Evolutionary conservation across 202 grass and related monocot genomes (phyloP).

Genomic region (Eragrostis tef): DNA sequence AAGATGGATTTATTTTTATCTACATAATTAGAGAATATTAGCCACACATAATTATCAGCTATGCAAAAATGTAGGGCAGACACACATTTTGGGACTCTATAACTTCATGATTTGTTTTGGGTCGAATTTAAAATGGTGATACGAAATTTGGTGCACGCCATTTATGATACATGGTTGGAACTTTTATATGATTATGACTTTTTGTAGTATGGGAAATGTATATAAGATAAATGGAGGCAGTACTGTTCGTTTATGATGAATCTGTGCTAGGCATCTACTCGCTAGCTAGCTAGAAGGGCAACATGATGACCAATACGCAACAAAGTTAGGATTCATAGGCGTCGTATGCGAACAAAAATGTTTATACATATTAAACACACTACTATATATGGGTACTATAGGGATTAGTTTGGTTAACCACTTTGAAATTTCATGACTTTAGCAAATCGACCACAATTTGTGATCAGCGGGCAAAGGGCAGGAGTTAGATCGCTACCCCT

Average conservation of each 20-base stretch:
- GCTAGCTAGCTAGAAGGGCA: slow-evolving; percentile 4
- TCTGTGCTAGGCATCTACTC: not conserved
- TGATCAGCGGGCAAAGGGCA: not conserved
- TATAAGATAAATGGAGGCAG: not conserved
- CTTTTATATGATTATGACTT: too few relatives aligned
- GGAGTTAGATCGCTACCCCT: not conserved
- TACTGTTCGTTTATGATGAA: not conserved
- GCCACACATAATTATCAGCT: too few relatives aligned
- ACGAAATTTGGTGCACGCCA: not conserved
- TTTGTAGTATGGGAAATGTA: too few relatives aligned
- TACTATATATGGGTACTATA: not conserved
- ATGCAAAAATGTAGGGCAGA: too few relatives aligned
- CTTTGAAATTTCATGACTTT: slow-evolving; percentile 11
- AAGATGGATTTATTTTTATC: too few relatives aligned
- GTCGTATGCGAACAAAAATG: not conserved
- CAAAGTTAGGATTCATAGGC: slow-evolving; percentile 4
- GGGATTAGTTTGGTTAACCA: slow-evolving; percentile 38
- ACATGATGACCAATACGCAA: slow-evolving; percentile 3
- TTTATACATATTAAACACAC: not conserved
- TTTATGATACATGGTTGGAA: too few relatives aligned
- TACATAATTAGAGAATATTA: too few relatives aligned
- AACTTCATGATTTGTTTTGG: too few relatives aligned
- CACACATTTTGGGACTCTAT: too few relatives aligned
- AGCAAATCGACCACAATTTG: not conserved
- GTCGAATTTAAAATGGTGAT: not conserved